Evolutionary conservation across 164 flowering plant species (phyloP), one percentile per base, ranked within the genome.

Genomic region (Chimonanthus praecox): DNA sequence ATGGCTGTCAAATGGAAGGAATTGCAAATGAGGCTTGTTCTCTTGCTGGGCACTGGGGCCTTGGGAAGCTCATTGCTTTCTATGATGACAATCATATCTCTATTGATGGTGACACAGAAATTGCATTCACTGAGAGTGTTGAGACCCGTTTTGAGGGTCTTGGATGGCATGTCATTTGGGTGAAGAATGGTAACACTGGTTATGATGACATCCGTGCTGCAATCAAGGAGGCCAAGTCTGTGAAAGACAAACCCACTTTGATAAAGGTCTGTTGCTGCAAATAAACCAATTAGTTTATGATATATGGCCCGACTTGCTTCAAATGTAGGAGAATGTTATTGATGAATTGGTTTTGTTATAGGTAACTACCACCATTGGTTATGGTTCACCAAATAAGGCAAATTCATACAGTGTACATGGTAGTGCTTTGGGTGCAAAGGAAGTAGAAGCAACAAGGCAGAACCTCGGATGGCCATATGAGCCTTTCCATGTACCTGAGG

Each of bases 1-100:
- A 95, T 89, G 99, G 99, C 64, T 93, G 98, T 80, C 97, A 93
- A 83, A 95, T 95, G 99, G 99, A 95, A 79, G 99, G 99, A 0
- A 82, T 95, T 83, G 63, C 98, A 33, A 88, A 93, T 77, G 99
- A 95, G 84, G 98, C 86, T 71, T 88, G 88, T 77, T 95, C 99
- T 21, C 89, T 95, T 74, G 99, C 98, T 74, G 99, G 87, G 3
- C 99, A 95, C 69, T 95, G 94, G 98, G 97, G 97, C 63, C 97
- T 95, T 68, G 98, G 97, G n/a, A 93, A 93, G 86, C 83, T 95
- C 75, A 93, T 95, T 73, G 97, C 97, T n/a, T 88, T 95, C 77
- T 95, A 95, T 74, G 99, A 95, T 77, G 98, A 93, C 77, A 95
- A 95, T 77, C 98, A 95, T 82, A 95, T 93, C 71, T 92, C 99